These are phyloP conservation scores for Sporothrix mexicana DNA, from an alignment of 2,329 filamentous ascomycete species.

Conservation along the genomic window DNA sequence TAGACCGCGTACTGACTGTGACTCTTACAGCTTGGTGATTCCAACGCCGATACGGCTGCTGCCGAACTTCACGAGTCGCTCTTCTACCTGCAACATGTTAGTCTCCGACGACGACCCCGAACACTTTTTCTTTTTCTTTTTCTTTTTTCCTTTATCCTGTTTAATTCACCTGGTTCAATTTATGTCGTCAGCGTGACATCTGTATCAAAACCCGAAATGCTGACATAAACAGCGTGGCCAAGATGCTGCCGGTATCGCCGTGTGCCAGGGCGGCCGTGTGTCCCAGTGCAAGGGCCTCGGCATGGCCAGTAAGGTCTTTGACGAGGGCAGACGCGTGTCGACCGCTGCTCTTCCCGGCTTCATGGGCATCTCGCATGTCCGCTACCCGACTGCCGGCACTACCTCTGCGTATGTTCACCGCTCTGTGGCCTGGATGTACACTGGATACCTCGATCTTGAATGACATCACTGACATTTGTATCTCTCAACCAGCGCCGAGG, in stretches of 20 bases:
- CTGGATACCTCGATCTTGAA: no score
- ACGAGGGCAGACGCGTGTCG: constrained; percentile 72
- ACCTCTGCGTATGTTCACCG: constrained; percentile 52
- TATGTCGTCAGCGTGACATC: no score
- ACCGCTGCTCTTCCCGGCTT: constrained; percentile 74
- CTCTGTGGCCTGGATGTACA: no score
- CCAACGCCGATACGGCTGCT: constrained; percentile 56
- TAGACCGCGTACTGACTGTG: not conserved
- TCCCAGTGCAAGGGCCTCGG: constrained; percentile 92
- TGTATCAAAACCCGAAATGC: not conserved
- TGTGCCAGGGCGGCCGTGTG: constrained; percentile 74
- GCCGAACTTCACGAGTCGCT: constrained; percentile 72
- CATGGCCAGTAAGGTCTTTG: constrained; percentile 75
- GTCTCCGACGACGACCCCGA: constrained; percentile 5
- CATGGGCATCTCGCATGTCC: constrained; percentile 80
- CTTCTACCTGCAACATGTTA: constrained; percentile 67
- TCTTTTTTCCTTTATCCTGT: not conserved
- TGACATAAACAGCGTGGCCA: constrained; percentile 63
- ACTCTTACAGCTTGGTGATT: constrained; percentile 54
- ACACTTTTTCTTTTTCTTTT: not conserved
- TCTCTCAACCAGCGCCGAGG: constrained; percentile 68
- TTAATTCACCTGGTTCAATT: not conserved
- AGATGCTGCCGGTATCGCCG: constrained; percentile 88
- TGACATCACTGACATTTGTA: not conserved
- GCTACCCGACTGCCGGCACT: constrained; percentile 89